Percentiles rank a stretch among this genome's conserved stretches.
These are phyloP conservation scores for Fusarium anthophilum DNA, from an alignment of 2,329 filamentous ascomycete species.

Conservation along the genomic window DNA sequence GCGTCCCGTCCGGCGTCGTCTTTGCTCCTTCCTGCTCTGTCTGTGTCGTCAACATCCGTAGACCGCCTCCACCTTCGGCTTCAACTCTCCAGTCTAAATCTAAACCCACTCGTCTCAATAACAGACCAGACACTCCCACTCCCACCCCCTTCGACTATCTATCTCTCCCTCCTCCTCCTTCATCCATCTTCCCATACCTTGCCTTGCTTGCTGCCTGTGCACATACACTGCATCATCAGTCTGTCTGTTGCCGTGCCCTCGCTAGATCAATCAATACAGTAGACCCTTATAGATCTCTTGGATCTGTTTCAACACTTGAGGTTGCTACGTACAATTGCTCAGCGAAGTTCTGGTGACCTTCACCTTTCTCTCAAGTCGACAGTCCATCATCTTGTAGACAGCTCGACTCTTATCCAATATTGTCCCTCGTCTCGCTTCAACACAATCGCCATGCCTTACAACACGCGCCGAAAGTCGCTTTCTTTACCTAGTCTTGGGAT, in stretches of 20 bases:
- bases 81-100: constrained; percentile 31
- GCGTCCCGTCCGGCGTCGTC: neutral
- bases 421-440: constrained; percentile 14
- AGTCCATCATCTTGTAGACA: constrained; percentile 25
- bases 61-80: constrained; percentile 41
- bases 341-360: constrained; percentile 26
- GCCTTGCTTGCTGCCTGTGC: neutral
- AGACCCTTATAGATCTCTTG: constrained; percentile 26
- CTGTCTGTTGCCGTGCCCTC: constrained; percentile 7
- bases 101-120: constrained; percentile 34
- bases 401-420: constrained; percentile 3
- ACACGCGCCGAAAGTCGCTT: constrained; percentile 95
- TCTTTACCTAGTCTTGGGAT: constrained; percentile 94
- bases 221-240: constrained; percentile 13
- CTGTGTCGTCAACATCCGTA: constrained; percentile 39
- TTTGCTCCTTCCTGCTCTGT: constrained; percentile 20
- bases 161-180: constrained; percentile 19
- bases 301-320: constrained; percentile 26
- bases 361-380: constrained; percentile 31
- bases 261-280: constrained; percentile 28
- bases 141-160: constrained; percentile 24
- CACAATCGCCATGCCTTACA: constrained; percentile 78
- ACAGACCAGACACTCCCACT: constrained; percentile 34
- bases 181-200: neutral
- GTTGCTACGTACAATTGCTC: constrained; percentile 28